Evolutionary conservation across 768 basidiomycete species (phyloP), one percentile per base, ranked within the genome.

Genomic region (Phaeotremella fagi): DNA sequence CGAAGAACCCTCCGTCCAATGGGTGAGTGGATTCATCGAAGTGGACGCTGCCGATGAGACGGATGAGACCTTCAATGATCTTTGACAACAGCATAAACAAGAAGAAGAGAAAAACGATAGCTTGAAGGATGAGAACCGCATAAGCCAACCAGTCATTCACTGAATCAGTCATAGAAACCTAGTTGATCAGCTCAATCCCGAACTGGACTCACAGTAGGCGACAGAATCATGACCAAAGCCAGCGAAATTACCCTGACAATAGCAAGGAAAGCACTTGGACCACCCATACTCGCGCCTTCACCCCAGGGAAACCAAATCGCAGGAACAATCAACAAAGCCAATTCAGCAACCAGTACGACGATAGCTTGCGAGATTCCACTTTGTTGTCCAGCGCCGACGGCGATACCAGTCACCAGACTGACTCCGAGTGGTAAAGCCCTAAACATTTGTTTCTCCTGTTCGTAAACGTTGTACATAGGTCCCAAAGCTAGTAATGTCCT

Each of bases 241-340:
- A 88, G 87, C 22, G 90, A 82, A 24, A 91, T 84, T 64, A 95
- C 92, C 60, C 94, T 80, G 20, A 87, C 84, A 3, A 94, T 87
- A 54, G 89, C 90, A 64, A 94, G 86, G 66, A 95, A 77, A 78
- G 97, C 97, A 71, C 88, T 90, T 54, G 94, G 85, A 29, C 91
- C 79, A 14, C 92, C 94, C 95, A 98, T 98, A 57, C 90, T 88
- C 1, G 94, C 90, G 1, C 94, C 90, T 48, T 86, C 86, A 26
- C 89, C 90, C 94, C 94, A 99, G 16, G 92, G 92, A 54, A 95
- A 80, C 90, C 90, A 95, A 27, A 94, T 79, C 57, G 88, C 91
- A 27, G 92, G 95, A 24, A 88, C 82, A 53, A 98, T 77, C 4
- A 91, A 88, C 38, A 87, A 84, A 20, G 80, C 79, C 15, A 99